A percentile compares a stretch with the other conserved stretches of the same genome.
Evolutionary conservation across 768 basidiomycete genomes (phyloP).

Genomic region (Auricularia cornea): DNA sequence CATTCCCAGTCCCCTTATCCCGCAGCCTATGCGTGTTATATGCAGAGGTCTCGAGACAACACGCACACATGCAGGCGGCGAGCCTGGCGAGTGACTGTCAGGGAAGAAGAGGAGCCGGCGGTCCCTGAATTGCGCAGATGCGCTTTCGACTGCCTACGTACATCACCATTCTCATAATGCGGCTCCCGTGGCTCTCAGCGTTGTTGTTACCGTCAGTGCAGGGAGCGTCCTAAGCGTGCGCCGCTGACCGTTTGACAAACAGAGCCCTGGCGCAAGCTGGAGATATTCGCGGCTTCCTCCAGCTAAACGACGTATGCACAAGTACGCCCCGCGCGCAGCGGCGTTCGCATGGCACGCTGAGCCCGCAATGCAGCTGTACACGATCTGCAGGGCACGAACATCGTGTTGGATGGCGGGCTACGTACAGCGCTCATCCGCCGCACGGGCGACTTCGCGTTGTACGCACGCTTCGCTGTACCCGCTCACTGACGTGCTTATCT

Average conservation of each 20-base stretch:
- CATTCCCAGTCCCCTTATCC: too few species aligned
- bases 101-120: too few species aligned
- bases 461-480: conserved; percentile 16
- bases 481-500: conserved; percentile 3
- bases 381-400: conserved; percentile 44
- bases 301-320: conserved; percentile 65
- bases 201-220: not conserved
- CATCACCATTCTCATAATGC: too few species aligned
- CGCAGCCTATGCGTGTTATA: too few species aligned
- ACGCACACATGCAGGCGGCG: too few species aligned
- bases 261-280: conserved; percentile 28
- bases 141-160: too few species aligned
- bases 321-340: conserved; percentile 29
- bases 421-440: conserved; percentile 43
- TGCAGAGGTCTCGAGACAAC: too few species aligned
- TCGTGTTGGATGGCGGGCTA: conserved; percentile 49
- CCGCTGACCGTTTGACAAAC: not conserved
- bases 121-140: too few species aligned
- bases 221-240: not conserved
- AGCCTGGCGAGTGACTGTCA: too few species aligned
- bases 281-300: conserved; percentile 53
- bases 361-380: conserved; percentile 11
- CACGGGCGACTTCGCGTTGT: conserved; percentile 65
- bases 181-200: not conserved
- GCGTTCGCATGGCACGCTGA: conserved; percentile 7